Base-by-base conservation (phyloP, 495 filamentous ascomycete genomes). In the Geoglossum glabrum region DNA sequence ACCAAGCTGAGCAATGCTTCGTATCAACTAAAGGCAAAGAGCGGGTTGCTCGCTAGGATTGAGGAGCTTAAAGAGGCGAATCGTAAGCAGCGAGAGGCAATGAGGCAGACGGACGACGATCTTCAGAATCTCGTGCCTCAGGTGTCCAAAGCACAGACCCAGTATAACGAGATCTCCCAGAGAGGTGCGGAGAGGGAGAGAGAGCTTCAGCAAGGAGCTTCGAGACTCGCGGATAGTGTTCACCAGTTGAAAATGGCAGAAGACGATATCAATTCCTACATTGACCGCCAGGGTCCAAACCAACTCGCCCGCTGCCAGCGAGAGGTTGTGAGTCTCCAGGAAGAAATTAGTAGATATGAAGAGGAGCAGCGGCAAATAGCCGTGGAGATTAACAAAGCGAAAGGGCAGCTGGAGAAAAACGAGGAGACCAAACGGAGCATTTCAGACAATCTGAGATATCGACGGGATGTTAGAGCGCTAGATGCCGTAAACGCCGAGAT, bases 391-490 rank as follows among this genome's bases (percentile, higher is more conserved):
- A 94, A 94, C 68, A 82, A 81, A 61, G 74, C 95, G 25, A 84
- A 84, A 31, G 77, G 85, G 49, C 81, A 87, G 59, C 73, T 90
- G 26, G 79, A 81, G 61, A 85, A 86, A 63, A 83, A 84, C 61
- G 82, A 83, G 55, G 78, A 82, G 56, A 92, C 81, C 19, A 85
- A 85, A 69, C 80, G 84, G 43, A 84, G 81, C 60, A 93, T 97
- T 63, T 74, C 74, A 17, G 89, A 97, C 64, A 97, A 97, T 62
- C 70, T 96, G 38, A 79, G 77, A 25, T 95, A 87, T 64, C 86
- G 92, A 51, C 81, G 82, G 63, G 80, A 81, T 49, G 74, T 78
- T 55, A 74, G 81, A 45, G 76, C 82, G 52, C 73, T 94, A 33
- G 72, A 88, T 21, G 71, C 67, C 17, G 76, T 95, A 3, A 65